Evolutionary conservation across 1,284 basidiomycete species (phyloP), one percentile per base, ranked within the genome.

Genomic region (Trametes hirsuta): DNA sequence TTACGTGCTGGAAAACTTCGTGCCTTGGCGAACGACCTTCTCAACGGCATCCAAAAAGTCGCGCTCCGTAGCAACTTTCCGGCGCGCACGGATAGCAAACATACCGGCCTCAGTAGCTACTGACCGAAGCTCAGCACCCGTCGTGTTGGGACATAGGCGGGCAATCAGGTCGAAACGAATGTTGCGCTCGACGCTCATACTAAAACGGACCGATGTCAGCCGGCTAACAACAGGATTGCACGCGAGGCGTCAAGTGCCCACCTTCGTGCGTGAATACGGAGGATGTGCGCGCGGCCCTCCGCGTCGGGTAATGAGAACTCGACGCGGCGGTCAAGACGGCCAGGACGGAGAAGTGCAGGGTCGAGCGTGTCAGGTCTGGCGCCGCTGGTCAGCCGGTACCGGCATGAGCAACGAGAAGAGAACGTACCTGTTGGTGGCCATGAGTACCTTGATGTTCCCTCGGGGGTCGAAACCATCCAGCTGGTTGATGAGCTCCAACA

Each of bases 31-130:
- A 51, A 98, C 95, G 59, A 98, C 97, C 81, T 98, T 98, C 80
- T 99, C 97, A 3, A 99, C 97, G 5, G 95, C 94, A 72, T 98
- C 95, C 71, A 99, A 78, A 79, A 98, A 99, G 78, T 99, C 97
- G 59, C 95, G 88, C 74, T 99, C 97, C 4, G 94, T 96, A 0
- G 97, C 95, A 6, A 99, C 95, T 78, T 99, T 98, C 76, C 97
- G 85, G 68, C 97, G 83, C 56, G 95, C 94, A 62, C 97, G 90
- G 69, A 99, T 99, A 1, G 97, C 97, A 78, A 98, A 99, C 97
- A 99, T 99, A 44, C 97, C 97, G 37, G 97, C 97, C 83, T 98
- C 97, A 15, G 97, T 99, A 9, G 96, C 96, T 9, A 99, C 97
- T 25, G 94, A 95, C 53, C 96, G 89, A 62, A 99, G 77, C 77